Evolutionary conservation across 352 stramenopile species (phyloP), one percentile per base, ranked within the genome.

Genomic region (Pythium folliculosum): DNA sequence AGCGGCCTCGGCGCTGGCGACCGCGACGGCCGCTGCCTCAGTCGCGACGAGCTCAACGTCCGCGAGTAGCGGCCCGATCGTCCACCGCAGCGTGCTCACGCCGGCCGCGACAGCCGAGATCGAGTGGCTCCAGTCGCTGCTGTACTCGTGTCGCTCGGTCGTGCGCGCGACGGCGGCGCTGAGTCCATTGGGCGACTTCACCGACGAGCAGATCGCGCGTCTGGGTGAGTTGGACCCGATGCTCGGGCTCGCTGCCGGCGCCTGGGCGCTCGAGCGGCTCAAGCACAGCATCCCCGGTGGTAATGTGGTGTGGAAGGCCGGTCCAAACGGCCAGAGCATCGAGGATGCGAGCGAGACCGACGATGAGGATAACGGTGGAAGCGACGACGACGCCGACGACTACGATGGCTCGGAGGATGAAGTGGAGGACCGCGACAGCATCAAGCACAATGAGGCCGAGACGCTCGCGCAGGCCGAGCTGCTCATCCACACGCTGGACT

Each of bases 381-480:
- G 9, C 3, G n/a, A 60, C 0, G 62, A 66, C 13, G 61, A 59
- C 16, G 60, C 71, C 5, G 67, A 74, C 8, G 63, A 77, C 40
- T 22, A 43, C 0, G 62, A 76, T 7, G 72, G 75, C 17, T 59
- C 72, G 16, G 45, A 65, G 21, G 56, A 56, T 12, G 61, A 43
- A 63, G 66, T 48, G 10, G 63, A 65, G 53, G 67, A 77, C 2
- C 61, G 52, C 16, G 60, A 64, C 43, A 40, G 17, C 16, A 81
- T 89, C 57, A 89, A 89, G 62, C 56, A 55, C 1, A 65, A 78
- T 19, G 78, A 84, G 60, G 71, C 71, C 44, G 70, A 86, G 51
- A 88, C 76, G 22, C 68, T 89, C 21, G 72, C 60, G 45, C 73
- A 88, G 57, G 81, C 80, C 6, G 77, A 89, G 25, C 61, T 63